Base-by-base conservation (phyloP, 1,284 basidiomycete genomes). In the Sanguinoderma infundibulare region DNA sequence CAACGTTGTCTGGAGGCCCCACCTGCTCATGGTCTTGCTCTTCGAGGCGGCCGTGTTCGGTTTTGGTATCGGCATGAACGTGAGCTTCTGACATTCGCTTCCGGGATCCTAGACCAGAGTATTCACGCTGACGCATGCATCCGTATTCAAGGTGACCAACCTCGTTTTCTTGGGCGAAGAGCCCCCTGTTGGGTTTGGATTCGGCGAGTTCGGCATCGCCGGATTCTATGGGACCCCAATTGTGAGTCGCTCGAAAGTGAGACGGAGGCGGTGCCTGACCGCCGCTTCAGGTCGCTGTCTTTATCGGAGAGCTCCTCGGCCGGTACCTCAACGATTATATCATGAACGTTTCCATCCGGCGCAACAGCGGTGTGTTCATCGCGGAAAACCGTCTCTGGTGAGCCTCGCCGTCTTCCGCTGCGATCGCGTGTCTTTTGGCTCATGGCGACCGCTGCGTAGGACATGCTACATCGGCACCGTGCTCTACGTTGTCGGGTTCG, bases 11-110 rank as follows among this genome's bases (percentile, higher is more conserved):
- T 90, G 87, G 87, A 74, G 87, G 39, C 89, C 89, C 0, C 87
- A 90, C 63, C 73, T 90, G 5, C 64, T 90, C 28, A 74, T 78
- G 17, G 75, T 89, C 38, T 69, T 86, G 34, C 53, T 86, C 53
- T 90, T 87, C 60, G 85, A 88, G 77, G 84, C 81, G 10, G 73
- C 83, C 60, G 65, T 89, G 3, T 90, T 91, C 69, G 89, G 89
- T 3, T 91, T 91, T 70, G 70, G 79, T 38, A 87, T 92, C 58
- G 90, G 90, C 38, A 85, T 92, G 57, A 91, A 92, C 64, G 90
- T 90, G 61, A 62, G 82, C n/a, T n/a, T 65, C 7, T 2, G 15
- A 4, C 12, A 7, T 4, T 49, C 22, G 60, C 5, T 2, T 10
- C 15, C 28, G 12, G 24, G 30, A n/a, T n/a, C n/a, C n/a, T n/a